A percentile compares a stretch with the other conserved stretches of the same genome.
Conservation (phyloP, 352 stramenopile genomes). For the Phytophthora vignae region DNA sequence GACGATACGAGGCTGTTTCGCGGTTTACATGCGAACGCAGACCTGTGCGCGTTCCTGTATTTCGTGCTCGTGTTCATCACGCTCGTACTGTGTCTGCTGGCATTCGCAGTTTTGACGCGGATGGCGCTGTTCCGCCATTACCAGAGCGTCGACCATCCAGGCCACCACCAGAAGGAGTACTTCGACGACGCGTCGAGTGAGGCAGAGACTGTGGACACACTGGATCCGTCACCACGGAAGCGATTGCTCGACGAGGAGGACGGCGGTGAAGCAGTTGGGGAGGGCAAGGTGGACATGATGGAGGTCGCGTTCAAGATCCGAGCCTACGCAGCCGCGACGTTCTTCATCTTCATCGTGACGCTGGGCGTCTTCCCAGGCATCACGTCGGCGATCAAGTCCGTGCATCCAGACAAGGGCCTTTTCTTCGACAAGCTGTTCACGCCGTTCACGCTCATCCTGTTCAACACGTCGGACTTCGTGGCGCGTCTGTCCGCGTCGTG, state of each 20-base stretch:
- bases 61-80: slow-evolving; percentile 81
- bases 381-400: slow-evolving; percentile 74
- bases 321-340: slow-evolving; percentile 63
- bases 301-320: slow-evolving; percentile 70
- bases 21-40: slow-evolving; percentile 46
- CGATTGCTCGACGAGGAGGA: slow-evolving; percentile 30
- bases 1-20: slow-evolving; percentile 33
- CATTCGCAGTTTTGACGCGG: slow-evolving; percentile 63
- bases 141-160: slow-evolving; percentile 54
- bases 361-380: slow-evolving; percentile 80
- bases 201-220: slow-evolving; percentile 49
- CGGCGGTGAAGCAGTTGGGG: neutral
- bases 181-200: slow-evolving; percentile 33
- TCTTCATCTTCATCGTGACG: slow-evolving; percentile 83
- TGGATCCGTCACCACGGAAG: slow-evolving; percentile 41
- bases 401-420: slow-evolving; percentile 46
- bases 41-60: slow-evolving; percentile 81
- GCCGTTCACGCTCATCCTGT: slow-evolving; percentile 79
- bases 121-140: slow-evolving; percentile 81
- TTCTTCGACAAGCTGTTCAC: slow-evolving; percentile 79
- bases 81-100: slow-evolving; percentile 58
- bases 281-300: slow-evolving; percentile 52
- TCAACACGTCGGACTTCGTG: slow-evolving; percentile 80
- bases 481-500: slow-evolving; percentile 62
- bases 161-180: slow-evolving; percentile 41